Evolutionary conservation across 192 early-diverging fungal genomes (phyloP).

Genomic region (Rhizophagus clarus): DNA sequence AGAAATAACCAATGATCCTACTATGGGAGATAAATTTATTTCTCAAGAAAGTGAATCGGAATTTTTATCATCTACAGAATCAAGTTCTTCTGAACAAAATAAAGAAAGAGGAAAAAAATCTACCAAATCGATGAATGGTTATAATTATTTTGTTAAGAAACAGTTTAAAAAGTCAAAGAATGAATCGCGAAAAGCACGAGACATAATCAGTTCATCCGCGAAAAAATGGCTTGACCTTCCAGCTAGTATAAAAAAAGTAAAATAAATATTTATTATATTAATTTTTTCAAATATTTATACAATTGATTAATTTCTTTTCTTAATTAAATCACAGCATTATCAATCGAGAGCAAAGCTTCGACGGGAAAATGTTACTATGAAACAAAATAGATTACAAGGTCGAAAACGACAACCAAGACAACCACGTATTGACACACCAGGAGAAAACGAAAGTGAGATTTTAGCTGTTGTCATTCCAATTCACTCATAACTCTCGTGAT

Average conservation of each 20-base stretch:
- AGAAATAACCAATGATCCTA: not conserved
- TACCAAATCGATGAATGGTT: not conserved
- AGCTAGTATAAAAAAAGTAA: not conserved
- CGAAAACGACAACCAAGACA: not conserved
- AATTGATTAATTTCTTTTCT: not conserved
- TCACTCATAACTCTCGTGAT: not conserved
- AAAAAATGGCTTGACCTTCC: not conserved
- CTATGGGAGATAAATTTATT: not conserved
- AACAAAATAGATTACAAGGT: not conserved
- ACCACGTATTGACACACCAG: not conserved
- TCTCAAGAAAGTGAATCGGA: not conserved
- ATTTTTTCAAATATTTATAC: not conserved
- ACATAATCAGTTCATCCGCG: not conserved
- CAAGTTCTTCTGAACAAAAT: not conserved
- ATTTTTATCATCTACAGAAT: not conserved
- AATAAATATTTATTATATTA: not conserved
- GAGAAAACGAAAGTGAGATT: not conserved
- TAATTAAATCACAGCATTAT: not conserved
- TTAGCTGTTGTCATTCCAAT: not conserved
- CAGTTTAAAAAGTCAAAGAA: not conserved
- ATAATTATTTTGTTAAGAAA: not conserved
- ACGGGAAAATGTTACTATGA: not conserved
- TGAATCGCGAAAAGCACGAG: not conserved
- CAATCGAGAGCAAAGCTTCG: not conserved
- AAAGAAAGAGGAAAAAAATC: too few relatives aligned